These are phyloP conservation scores for Ophiognomonia clavigignenti-juglandacearum DNA, from an alignment of 2,329 filamentous ascomycete species.

Conservation along the genomic window DNA sequence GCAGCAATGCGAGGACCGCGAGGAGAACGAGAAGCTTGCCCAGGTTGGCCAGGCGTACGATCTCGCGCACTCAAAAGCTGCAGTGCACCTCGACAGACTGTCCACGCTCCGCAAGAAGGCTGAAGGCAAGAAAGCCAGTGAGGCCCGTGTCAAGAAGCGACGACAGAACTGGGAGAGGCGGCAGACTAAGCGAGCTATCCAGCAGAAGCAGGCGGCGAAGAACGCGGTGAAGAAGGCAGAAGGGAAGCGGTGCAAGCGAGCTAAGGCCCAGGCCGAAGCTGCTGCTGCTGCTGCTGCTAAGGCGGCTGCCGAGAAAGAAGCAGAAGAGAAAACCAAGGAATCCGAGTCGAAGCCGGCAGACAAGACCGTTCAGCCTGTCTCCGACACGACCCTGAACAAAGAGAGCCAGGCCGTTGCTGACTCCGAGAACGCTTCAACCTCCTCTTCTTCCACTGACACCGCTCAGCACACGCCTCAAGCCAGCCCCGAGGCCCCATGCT, in stretches of 20 bases:
- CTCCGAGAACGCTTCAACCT: conserved; percentile 18
- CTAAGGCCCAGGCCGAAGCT: conserved; percentile 24
- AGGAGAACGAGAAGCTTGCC: conserved; percentile 75
- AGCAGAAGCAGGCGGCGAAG: conserved; percentile 36
- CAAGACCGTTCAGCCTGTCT: conserved; percentile 11
- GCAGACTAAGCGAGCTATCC: conserved; percentile 30
- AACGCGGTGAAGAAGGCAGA: conserved; percentile 35
- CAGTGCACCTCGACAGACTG: conserved; percentile 28
- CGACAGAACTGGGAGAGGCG: conserved; percentile 33
- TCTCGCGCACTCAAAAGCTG: conserved; percentile 59
- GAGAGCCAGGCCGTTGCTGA: background rate
- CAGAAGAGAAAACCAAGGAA: conserved; percentile 17
- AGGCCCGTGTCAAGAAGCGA: conserved; percentile 39
- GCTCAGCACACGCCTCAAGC: conserved; percentile 22
- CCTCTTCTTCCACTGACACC: conserved; percentile 19
- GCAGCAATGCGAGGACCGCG: conserved; percentile 52
- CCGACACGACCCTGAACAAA: conserved; percentile 9
- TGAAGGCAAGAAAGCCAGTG: conserved; percentile 43
- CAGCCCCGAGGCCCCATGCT: conserved; percentile 25
- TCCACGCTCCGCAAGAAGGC: conserved; percentile 45
- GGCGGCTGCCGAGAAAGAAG: conserved; percentile 18
- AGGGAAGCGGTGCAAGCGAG: conserved; percentile 33
- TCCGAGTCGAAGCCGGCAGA: conserved; percentile 14
- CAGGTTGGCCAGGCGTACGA: conserved; percentile 67
- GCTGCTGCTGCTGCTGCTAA: conserved; percentile 19